Conservation (phyloP, 2,329 filamentous ascomycete species). For the Cytospora piceicola region DNA sequence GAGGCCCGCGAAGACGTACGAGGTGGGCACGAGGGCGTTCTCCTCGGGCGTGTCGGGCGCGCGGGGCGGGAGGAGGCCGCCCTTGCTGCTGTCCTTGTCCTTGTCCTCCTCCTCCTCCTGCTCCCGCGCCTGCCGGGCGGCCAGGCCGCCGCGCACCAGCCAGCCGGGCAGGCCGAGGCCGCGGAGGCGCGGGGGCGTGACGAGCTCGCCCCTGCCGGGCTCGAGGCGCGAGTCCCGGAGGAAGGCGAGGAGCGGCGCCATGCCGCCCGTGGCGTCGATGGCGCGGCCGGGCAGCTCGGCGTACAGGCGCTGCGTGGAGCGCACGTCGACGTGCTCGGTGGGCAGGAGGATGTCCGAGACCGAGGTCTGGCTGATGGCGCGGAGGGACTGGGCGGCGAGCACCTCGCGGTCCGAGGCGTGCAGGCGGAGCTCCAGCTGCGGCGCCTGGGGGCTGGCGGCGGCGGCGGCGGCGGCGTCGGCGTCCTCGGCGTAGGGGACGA, state of each 20-base stretch:
- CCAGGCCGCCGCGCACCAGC: conserved; percentile 26
- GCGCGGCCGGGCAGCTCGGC: conserved; percentile 37
- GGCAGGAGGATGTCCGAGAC: conserved; percentile 53
- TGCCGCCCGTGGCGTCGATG: conserved; percentile 32
- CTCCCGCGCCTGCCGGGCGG: not conserved
- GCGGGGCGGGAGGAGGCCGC: not conserved
- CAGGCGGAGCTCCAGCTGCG: conserved; percentile 45
- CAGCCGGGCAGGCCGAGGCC: conserved; percentile 35
- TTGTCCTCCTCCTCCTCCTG: too few species aligned
- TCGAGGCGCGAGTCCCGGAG: conserved; percentile 50
- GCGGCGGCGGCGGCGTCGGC: not conserved
- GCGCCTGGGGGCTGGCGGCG: conserved; percentile 30
- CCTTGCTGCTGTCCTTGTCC: too few species aligned
- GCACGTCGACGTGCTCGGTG: conserved; percentile 51
- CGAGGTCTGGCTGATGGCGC: conserved; percentile 44
- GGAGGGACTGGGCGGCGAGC: conserved; percentile 40
- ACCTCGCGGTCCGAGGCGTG: conserved; percentile 38
- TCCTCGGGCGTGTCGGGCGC: not conserved
- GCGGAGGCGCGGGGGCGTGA: conserved; percentile 43
- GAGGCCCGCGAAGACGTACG: conserved; percentile 54
- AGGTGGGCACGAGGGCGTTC: conserved; percentile 23
- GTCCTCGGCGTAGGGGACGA: conserved; percentile 43
- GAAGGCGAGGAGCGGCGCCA: conserved; percentile 48
- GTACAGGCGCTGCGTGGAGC: conserved; percentile 47
- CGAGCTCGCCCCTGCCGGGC: conserved; percentile 53